phyloP scores from a whole-genome alignment of 768 basidiomycete genomes.

The Lentinula guzmanii region DNA sequence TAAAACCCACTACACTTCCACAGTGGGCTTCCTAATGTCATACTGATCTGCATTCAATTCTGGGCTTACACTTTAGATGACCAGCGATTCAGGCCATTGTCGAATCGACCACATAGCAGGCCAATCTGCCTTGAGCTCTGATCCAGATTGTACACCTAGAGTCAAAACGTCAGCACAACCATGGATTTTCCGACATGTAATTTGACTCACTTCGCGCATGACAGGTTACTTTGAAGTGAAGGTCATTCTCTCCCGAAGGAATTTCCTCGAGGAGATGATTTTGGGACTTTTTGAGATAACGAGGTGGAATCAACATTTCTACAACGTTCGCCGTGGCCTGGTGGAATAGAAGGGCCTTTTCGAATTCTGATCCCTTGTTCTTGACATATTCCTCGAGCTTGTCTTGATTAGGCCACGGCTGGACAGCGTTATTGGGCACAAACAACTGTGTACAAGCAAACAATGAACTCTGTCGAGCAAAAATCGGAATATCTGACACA shows the following conservation, averaged over 20 bases:
- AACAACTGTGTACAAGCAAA: not conserved
- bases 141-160: not conserved
- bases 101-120: no score
- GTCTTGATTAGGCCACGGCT: not conserved
- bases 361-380: not conserved
- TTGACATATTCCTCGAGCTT: not conserved
- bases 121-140: not conserved
- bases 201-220: not conserved
- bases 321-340: not conserved
- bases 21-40: no score
- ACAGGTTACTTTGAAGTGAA: not conserved
- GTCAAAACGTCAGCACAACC: not conserved
- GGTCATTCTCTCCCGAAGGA: not conserved
- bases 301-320: not conserved
- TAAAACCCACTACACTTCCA: no score
- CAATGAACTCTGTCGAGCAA: no score
- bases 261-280: not conserved
- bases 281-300: not conserved
- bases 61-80: no score
- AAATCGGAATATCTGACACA: not conserved
- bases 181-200: not conserved
- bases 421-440: not conserved
- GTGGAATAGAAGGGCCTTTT: not conserved
- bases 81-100: no score
- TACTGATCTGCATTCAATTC: no score